Conservation (phyloP, 164 flowering plant species). For the grape (Vitis vinifera) region DNA sequence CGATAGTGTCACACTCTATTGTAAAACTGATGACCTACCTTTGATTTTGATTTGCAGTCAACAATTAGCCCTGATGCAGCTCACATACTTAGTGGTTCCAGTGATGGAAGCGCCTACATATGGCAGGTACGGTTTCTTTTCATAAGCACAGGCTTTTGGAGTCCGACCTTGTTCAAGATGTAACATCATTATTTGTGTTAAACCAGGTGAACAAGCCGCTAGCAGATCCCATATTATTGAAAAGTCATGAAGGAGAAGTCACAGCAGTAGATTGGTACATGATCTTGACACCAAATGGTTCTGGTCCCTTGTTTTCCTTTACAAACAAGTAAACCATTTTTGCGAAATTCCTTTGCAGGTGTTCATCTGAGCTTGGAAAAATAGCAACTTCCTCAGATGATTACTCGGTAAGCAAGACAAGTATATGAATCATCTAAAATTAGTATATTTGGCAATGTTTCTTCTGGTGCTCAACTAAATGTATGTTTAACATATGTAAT, state of each 20-base stretch:
- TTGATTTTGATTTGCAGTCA: slow-evolving; percentile 47
- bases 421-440: background rate
- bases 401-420: slow-evolving; percentile 59
- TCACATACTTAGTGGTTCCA: slow-evolving; percentile 86
- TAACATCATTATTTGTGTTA: slow-evolving; percentile 4
- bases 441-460: background rate
- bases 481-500: background rate
- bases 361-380: slow-evolving; percentile 68
- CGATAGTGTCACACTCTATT: background rate
- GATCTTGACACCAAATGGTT: background rate
- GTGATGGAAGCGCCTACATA: slow-evolving; percentile 84
- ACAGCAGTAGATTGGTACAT: slow-evolving; percentile 87
- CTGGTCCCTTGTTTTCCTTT: background rate
- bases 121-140: slow-evolving; percentile 71
- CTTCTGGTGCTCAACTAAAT: too few species aligned
- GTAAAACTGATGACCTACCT: background rate
- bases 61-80: slow-evolving; percentile 85
- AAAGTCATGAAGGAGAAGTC: slow-evolving; percentile 85
- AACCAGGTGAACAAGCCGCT: slow-evolving; percentile 71
- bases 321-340: background rate
- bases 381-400: slow-evolving; percentile 87
- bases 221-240: slow-evolving; percentile 54
- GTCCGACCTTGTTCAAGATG: background rate
- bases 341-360: slow-evolving; percentile 44
- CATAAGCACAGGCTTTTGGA: slow-evolving; percentile 31